phyloP scores from a whole-genome alignment of 192 early-diverging fungal genomes.

The Coemansia sp. region DNA sequence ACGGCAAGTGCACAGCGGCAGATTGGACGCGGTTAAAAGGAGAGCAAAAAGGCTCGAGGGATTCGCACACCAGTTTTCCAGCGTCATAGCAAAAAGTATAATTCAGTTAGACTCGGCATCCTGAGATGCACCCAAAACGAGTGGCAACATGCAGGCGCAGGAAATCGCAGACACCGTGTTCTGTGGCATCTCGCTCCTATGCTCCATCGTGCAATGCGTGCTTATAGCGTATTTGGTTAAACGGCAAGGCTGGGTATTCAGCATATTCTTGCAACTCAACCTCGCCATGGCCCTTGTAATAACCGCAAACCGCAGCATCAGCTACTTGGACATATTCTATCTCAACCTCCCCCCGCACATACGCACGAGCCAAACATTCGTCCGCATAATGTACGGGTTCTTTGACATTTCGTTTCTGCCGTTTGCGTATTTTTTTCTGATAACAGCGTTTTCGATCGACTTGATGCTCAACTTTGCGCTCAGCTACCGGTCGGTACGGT shows the following conservation, averaged over 20 bases:
- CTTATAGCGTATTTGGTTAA: constrained; percentile 42
- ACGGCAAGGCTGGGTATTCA: constrained; percentile 51
- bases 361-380: constrained; percentile 37
- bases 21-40: too few species aligned
- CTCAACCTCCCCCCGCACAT: constrained; percentile 25
- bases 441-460: constrained; percentile 54
- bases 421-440: constrained; percentile 52
- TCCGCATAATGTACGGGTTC: constrained; percentile 54
- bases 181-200: constrained; percentile 43
- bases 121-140: constrained; percentile 9
- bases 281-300: constrained; percentile 51
- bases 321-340: constrained; percentile 54
- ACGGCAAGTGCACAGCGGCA: too few species aligned
- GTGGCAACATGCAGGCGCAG: constrained; percentile 42
- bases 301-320: constrained; percentile 47
- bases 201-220: constrained; percentile 44
- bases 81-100: not conserved
- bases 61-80: not conserved
- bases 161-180: constrained; percentile 45
- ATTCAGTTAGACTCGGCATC: not conserved
- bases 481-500: constrained; percentile 44
- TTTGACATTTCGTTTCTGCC: constrained; percentile 54
- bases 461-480: constrained; percentile 53
- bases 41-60: too few species aligned
- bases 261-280: constrained; percentile 50